Evolutionary conservation across 139 green algal genomes (phyloP), one percentile per base, ranked within the genome.

Genomic region (Volvox africanus): DNA sequence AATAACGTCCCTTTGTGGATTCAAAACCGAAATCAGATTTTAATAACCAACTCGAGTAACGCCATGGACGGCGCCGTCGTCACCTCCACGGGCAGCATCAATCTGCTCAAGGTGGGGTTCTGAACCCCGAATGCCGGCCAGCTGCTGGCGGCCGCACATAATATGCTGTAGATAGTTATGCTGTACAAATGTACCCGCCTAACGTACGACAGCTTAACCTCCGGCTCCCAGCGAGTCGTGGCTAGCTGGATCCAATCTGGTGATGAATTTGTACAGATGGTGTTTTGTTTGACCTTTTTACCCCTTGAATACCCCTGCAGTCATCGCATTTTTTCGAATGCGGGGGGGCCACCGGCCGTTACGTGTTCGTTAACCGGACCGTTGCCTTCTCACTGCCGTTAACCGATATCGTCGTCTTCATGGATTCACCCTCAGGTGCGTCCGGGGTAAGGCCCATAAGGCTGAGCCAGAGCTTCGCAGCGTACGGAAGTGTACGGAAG

Each of bases 281-380:
- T 55, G 44, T 55, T 55, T 55, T 55, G 44, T 11, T 12, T 12
- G 6, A 6, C 65, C 65, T 28, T 28, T 28, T 73, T 13, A 24
- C n/a, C 61, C 81, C 14, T 61, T 61, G n/a, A n/a, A n/a, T n/a
- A n/a, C n/a, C n/a, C n/a, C 79, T 18, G 62, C 83, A 88, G 83
- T 16, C 67, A 0, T 50, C 32, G 11, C 67, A 88, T 68, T 50
- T 21, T 1, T 88, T 88, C 22, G 55, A 44, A 32, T 88, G 83
- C 85, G 55, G 55, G 13, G 86, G 86, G 21, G 30, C 9, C 20
- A 14, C 22, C 2, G 86, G 73, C 2, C 86, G 86, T 20, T 90
- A 90, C 75, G 86, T 90, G n/a, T 44, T 65, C 21, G 75, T 90
- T 21, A 65, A 69, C 5, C 73, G 86, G 1, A 78, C 75, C 18